Percentiles rank a stretch among this genome's conserved stretches.
phyloP scores from a whole-genome alignment of 495 filamentous ascomycete genomes.

The Hypomontagnella monticulosa region DNA sequence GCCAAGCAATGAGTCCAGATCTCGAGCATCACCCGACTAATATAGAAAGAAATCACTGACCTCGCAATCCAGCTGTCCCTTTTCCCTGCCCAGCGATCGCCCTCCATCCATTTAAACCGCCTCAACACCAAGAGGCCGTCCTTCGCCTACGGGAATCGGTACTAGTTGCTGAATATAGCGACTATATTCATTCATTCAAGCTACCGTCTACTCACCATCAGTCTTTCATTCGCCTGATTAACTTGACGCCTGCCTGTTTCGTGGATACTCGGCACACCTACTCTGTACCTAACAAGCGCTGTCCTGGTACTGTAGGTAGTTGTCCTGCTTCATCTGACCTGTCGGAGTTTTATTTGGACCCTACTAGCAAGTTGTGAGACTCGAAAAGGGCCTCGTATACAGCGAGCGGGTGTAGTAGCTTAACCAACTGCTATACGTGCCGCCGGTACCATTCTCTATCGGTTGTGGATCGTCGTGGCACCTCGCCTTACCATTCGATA shows the following conservation, averaged over 20 bases:
- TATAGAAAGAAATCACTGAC: constrained; percentile 32
- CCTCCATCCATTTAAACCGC: constrained; percentile 7
- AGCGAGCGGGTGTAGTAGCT: constrained; percentile 2
- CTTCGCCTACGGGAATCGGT: constrained; percentile 1
- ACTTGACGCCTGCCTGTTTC: neutral
- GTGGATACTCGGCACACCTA: neutral
- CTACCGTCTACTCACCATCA: constrained; percentile 11
- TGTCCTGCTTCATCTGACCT: neutral
- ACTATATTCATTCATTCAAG: constrained; percentile 25
- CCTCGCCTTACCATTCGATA: constrained; percentile 8
- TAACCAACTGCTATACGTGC: neutral
- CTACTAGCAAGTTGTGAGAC: neutral
- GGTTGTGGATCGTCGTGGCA: constrained; percentile 23
- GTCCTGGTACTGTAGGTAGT: neutral
- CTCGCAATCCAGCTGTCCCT: constrained; percentile 5
- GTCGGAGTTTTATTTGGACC: neutral
- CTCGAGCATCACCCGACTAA: constrained; percentile 20
- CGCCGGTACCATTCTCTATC: constrained; percentile 15
- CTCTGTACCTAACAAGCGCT: constrained; percentile 4
- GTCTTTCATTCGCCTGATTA: constrained; percentile 21
- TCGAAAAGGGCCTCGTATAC: constrained; percentile 1
- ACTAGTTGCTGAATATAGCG: constrained; percentile 12
- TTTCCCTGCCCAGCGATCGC: constrained; percentile 13
- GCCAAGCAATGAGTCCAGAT: constrained; percentile 34
- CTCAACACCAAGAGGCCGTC: constrained; percentile 9